Evolutionary conservation across 225 moss, liverwort and hornwort species (phyloP), one percentile per base, ranked within the genome.

Genomic region (Antitrichia curtipendula): DNA sequence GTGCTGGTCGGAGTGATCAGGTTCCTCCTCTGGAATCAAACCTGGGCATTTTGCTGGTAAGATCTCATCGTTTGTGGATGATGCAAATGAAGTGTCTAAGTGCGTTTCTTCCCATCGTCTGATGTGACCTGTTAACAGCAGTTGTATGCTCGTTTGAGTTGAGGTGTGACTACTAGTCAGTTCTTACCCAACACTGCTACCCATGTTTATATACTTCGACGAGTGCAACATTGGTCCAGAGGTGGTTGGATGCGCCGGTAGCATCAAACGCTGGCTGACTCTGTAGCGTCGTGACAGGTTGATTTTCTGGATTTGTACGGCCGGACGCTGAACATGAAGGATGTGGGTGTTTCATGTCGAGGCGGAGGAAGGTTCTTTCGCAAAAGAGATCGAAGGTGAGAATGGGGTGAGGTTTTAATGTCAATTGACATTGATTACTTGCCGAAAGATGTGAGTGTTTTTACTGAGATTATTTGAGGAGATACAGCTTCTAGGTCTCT

Each of bases 221-320:
- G 45, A 75, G 34, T 62, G 69, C 49, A 45, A 49, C 69, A 65
- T 81, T 17, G 40, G 57, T 52, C 24, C 34, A 47, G 28, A 70
- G 62, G 40, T 54, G 73, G n/a, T 75, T 53, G 61, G 70, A 70
- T 90, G 16, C 49, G 59, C 58, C 17, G 49, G 60, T 73, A 74
- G 47, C 25, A 57, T 54, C 77, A 59, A 66, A 59, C 66, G 66
- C 9, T 50, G 73, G 54, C 64, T 90, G 90, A 92, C 80, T 43
- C 64, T 70, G 65, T 78, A 50, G 66, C 81, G 75, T 63, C 54
- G 47, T 81, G 82, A 75, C 95, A 99, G 99, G 96, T 97, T 73
- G 99, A 99, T 84, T 99, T 99, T 88, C 93, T 99, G 89, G 96
- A 99, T 71, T 92, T 99, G 79, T 99, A 96, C 87, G 99, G 99